phyloP scores from a whole-genome alignment of 176 grass and related monocot genomes.

The Triticum turgidum region DNA sequence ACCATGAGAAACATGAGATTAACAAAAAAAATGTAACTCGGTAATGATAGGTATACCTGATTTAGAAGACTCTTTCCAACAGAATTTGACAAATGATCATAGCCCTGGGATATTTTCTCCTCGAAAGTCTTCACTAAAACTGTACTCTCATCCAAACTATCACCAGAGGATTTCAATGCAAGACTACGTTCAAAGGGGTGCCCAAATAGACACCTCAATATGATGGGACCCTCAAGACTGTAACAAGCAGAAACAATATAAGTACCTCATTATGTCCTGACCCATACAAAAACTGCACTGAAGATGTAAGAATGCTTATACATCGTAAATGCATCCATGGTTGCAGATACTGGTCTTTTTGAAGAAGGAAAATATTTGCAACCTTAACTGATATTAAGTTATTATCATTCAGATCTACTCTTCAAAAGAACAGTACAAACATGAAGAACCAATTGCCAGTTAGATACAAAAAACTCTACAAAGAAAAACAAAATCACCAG shows the following conservation, averaged over 20 bases:
- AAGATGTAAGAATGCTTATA: neutral
- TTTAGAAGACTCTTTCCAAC: conserved; percentile 48
- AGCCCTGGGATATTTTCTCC: conserved; percentile 43
- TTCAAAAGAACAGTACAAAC: neutral
- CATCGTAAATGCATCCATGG: conserved; percentile 7
- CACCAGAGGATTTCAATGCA: conserved; percentile 42
- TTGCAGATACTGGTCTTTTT: neutral
- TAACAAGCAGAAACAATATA: conserved; percentile 31
- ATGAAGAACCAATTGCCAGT: conserved; percentile 10
- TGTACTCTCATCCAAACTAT: conserved; percentile 47
- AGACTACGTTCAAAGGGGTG: conserved; percentile 48
- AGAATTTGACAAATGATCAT: conserved; percentile 35
- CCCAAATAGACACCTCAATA: conserved; percentile 84
- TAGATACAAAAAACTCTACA: conserved; percentile 11
- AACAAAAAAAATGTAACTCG: conserved; percentile 1
- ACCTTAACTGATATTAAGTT: neutral
- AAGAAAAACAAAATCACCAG: conserved; percentile 7
- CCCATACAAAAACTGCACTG: neutral
- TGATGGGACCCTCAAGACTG: conserved; percentile 64
- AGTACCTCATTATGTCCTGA: neutral
- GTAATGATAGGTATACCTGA: conserved; percentile 51
- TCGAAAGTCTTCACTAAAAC: conserved; percentile 55
- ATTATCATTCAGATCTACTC: neutral
- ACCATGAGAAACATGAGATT: conserved; percentile 38
- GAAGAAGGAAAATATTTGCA: neutral